Base-by-base conservation (phyloP, 495 filamentous ascomycete species). In the Lasiosphaeria hispida region DNA sequence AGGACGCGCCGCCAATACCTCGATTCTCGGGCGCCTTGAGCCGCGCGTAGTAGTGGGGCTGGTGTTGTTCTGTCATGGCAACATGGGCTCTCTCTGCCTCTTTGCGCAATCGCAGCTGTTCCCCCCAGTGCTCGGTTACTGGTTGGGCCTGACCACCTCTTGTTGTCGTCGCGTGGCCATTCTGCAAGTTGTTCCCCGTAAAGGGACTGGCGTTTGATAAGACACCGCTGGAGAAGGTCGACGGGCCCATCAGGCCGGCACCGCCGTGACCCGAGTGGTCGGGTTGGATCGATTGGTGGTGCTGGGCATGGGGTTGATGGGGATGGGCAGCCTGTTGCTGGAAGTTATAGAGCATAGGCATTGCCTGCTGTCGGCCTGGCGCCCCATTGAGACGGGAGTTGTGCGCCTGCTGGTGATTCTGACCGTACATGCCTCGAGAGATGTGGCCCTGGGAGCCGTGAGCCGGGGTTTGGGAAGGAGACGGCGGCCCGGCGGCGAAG, bases 101-200 rank as follows among this genome's bases (percentile, higher is more conserved):
- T 35, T 87, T 85, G 53, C 84, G 85, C 49, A 94, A 75, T 55
- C 87, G 87, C 47, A 96, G 73, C 69, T 99, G 94, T 65, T 91
- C 85, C 55, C 85, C 84, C 92, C 92, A 97, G 67, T 96, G 87
- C 62, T 95, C 91, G 59, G 79, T 90, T 37, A 85, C 76, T 44
- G 70, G 69, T 50, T 78, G 77, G 4, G 68, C 62, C 37, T 75
- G 75, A 3, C 75, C 76, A 10, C 72, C 74, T 9, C 79, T 70
- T 1, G 73, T 56, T 34, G 68, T 69, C 35, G 68, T 35, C 75
- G 80, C 53, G 72, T 87, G 75, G 41, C 91, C 90, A 69, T 96
- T 96, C 61, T 88, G 91, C 41, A 90, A 76, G 60, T 79, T 87
- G 63, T 69, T 84, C 10, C 84, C 82, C 38, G 87, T 86, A 71